Base-by-base conservation (phyloP, 768 basidiomycete species). In the Auricularia sp. region DNA sequence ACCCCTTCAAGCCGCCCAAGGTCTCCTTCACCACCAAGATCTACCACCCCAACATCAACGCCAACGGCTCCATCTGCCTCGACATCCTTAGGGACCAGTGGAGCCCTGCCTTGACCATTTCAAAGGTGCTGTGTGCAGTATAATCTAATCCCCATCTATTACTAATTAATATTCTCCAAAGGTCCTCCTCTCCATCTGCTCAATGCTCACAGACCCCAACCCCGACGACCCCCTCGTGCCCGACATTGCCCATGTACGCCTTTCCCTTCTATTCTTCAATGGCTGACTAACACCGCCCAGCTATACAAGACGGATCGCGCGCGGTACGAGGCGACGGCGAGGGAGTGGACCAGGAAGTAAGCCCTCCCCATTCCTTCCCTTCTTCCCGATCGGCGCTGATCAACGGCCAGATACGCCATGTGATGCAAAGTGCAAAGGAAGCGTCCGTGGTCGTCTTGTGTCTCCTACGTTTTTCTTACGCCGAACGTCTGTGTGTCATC, bases 1-100 rank as follows among this genome's bases (percentile, higher is more conserved):
- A 99, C 81, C 97, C 97, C 33, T 98, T 98, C 89, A 98, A 98
- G 80, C 97, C 97, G 54, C 97, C 97, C 78, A 99, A 99, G 85
- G 94, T 99, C 79, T 89, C 89, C 81, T 99, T 99, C 78, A 96
- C 94, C 70, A 98, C 97, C 74, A 98, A 97, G 90, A 98, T 98
- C 72, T 98, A 98, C 77, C 96, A 98, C 78, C 96, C 96, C 42
- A 98, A 98, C 83, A 98, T 99, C 94, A 99, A 99, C 76, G 92
- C 96, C 71, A 99, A 99, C 73, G 97, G 97, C 51, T 95, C 93
- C 68, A 98, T 99, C 77, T 99, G 96, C 77, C 80, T 99, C 71
- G 97, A 99, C 77, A 99, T 99, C 74, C 80, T 99, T 74, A 84
- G 95, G 77, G 97, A 99, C 77, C 97, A 98, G 75, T 99, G 97